Conservation (phyloP, 2,329 filamentous ascomycete species). For the Pyricularia pennisetigena region DNA sequence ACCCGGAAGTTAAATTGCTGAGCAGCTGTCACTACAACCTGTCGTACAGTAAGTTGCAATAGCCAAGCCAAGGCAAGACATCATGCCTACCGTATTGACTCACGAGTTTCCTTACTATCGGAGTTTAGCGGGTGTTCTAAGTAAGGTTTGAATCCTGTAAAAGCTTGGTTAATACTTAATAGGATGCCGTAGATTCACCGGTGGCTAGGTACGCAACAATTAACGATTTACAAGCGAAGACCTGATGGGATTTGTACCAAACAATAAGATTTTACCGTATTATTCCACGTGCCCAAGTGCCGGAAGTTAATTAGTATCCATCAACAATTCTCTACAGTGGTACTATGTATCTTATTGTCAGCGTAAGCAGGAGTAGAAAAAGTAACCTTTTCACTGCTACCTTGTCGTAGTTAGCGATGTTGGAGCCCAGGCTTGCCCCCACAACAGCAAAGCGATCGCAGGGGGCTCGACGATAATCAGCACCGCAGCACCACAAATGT, state of each 20-base stretch:
- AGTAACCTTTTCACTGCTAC: not conserved
- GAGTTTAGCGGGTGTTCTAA: too few relatives aligned
- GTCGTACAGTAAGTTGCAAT: not conserved
- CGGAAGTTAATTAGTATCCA: not conserved
- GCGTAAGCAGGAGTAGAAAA: not conserved
- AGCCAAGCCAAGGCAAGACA: not conserved
- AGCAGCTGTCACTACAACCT: not conserved
- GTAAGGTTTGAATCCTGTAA: not conserved
- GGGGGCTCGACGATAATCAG: not conserved
- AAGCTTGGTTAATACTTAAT: not conserved
- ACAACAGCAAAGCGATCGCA: not conserved
- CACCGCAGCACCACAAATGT: not conserved
- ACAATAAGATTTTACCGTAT: not conserved
- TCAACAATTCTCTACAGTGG: too few relatives aligned
- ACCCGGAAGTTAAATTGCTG: not conserved
- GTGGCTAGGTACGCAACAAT: not conserved
- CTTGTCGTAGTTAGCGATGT: not conserved
- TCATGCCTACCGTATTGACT: not conserved
- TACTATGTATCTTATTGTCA: too few relatives aligned
- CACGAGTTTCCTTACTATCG: not conserved
- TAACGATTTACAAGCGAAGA: not conserved
- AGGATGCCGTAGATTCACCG: not conserved
- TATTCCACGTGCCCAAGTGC: not conserved
- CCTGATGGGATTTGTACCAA: not conserved
- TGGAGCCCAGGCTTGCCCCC: not conserved